Conservation (phyloP, 2,329 filamentous ascomycete genomes). For the Grosmannia huntii region DNA sequence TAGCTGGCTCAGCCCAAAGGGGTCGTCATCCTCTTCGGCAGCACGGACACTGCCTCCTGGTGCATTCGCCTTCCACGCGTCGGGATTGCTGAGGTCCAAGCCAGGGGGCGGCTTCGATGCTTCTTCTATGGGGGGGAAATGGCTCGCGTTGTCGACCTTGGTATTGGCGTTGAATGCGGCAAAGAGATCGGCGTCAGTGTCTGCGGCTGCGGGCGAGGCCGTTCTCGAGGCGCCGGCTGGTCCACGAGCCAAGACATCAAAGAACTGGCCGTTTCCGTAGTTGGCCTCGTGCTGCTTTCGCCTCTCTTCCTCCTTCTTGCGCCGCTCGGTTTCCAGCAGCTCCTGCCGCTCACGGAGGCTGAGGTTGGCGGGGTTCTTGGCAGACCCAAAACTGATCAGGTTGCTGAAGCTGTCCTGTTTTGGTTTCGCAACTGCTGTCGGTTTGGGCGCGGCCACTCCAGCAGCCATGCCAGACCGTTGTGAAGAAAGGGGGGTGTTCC, state of each 20-base stretch:
- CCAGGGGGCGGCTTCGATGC: slow-evolving; percentile 21
- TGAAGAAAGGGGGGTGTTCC: slow-evolving; percentile 41
- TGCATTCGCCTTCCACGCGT: slow-evolving; percentile 35
- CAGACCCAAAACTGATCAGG: slow-evolving; percentile 48
- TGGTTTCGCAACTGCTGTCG: slow-evolving; percentile 32
- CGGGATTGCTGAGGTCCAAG: slow-evolving; percentile 41
- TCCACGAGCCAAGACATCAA: slow-evolving; percentile 53
- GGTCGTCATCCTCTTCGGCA: slow-evolving; percentile 63
- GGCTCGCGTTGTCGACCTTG: slow-evolving; percentile 52
- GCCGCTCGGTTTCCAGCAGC: slow-evolving; percentile 50
- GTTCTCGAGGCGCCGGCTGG: slow-evolving; percentile 35
- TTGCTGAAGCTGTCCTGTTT: slow-evolving; percentile 66
- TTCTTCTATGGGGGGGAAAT: slow-evolving; percentile 44
- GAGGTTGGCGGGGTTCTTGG: slow-evolving; percentile 54
- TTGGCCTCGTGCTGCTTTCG: slow-evolving; percentile 60
- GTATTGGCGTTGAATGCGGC: slow-evolving; percentile 55
- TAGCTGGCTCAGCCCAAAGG: slow-evolving; percentile 66
- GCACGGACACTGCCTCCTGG: slow-evolving; percentile 13
- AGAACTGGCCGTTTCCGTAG: slow-evolving; percentile 66
- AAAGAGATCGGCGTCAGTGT: slow-evolving; percentile 51
- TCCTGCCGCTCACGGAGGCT: slow-evolving; percentile 68
- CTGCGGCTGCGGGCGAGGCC: slow-evolving; percentile 26
- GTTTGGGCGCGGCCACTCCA: slow-evolving; percentile 19
- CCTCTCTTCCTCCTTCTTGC: slow-evolving; percentile 61
- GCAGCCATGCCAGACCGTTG: slow-evolving; percentile 31